These are phyloP conservation scores for Escovopsis sp. DNA, from an alignment of 2,329 filamentous ascomycete genomes.

Conservation along the genomic window DNA sequence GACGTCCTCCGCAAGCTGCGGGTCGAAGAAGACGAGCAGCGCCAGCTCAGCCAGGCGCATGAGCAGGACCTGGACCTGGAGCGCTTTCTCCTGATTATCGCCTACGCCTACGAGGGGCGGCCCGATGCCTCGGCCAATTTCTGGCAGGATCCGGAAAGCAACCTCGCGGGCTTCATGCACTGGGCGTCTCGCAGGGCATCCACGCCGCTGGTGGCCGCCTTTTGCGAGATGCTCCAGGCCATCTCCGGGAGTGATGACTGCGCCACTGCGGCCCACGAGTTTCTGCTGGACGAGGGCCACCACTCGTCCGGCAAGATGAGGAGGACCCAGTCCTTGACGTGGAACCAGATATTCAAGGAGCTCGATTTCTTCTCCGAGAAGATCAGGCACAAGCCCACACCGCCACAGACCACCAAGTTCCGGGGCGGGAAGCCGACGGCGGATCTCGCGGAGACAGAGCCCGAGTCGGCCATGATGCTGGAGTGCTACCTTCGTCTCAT, in stretches of 20 bases:
- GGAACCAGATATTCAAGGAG: constrained; percentile 85
- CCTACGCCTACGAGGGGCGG: constrained; percentile 77
- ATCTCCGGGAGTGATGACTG: constrained; percentile 73
- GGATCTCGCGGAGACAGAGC: constrained; percentile 64
- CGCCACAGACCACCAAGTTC: constrained; percentile 24
- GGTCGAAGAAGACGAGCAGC: constrained; percentile 78
- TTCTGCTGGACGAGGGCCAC: constrained; percentile 73
- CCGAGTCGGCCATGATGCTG: constrained; percentile 91
- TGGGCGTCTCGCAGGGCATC: constrained; percentile 95
- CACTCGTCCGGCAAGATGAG: constrained; percentile 64
- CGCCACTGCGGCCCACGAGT: constrained; percentile 73
- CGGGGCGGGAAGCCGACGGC: constrained; percentile 44
- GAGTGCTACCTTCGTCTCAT: constrained; percentile 86
- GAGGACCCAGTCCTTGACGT: constrained; percentile 73
- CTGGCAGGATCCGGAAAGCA: constrained; percentile 85
- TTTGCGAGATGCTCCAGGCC: constrained; percentile 89
- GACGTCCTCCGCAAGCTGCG: constrained; percentile 79
- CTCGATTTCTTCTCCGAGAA: constrained; percentile 70
- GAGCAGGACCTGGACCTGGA: constrained; percentile 66
- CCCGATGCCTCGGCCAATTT: constrained; percentile 76
- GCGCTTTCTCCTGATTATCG: constrained; percentile 80
- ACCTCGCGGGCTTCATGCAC: constrained; percentile 84
- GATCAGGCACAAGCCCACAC: constrained; percentile 55
- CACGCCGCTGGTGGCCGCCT: constrained; percentile 88
- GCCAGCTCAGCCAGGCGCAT: constrained; percentile 49